These are phyloP conservation scores for Ceratocystis eucalypticola DNA, from an alignment of 2,329 filamentous ascomycete species.

Conservation along the genomic window DNA sequence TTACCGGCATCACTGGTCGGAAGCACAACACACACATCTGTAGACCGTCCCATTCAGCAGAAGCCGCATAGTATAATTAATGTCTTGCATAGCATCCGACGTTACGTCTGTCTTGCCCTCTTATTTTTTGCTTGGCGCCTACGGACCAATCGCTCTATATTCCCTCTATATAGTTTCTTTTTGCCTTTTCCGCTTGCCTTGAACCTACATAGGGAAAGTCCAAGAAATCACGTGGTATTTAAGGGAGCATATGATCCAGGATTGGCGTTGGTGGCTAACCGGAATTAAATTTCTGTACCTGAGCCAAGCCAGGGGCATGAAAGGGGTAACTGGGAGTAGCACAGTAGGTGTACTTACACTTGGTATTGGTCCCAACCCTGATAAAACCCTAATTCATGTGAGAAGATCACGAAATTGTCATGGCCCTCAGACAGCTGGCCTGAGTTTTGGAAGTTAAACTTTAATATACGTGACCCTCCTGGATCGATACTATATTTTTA, in stretches of 20 bases:
- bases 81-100: not conserved
- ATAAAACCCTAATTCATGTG: not conserved
- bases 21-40: not conserved
- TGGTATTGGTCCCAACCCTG: not conserved
- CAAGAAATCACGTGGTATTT: not conserved
- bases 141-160: not conserved
- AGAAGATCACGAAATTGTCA: not conserved
- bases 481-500: not conserved
- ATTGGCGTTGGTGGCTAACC: not conserved
- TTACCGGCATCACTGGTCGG: not conserved
- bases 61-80: not conserved
- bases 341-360: not conserved
- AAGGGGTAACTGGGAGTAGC: not conserved
- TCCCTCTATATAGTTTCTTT: not conserved
- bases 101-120: not conserved
- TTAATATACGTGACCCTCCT: not conserved
- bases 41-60: not conserved
- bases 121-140: not conserved
- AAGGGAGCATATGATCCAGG: not conserved
- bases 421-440: not conserved
- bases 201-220: not conserved
- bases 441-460: not conserved
- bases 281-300: conserved; percentile 2
- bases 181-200: not conserved
- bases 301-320: conserved; percentile 1